Conservation (phyloP, 345 rosid genomes). For the Aethionema arabicum region DNA sequence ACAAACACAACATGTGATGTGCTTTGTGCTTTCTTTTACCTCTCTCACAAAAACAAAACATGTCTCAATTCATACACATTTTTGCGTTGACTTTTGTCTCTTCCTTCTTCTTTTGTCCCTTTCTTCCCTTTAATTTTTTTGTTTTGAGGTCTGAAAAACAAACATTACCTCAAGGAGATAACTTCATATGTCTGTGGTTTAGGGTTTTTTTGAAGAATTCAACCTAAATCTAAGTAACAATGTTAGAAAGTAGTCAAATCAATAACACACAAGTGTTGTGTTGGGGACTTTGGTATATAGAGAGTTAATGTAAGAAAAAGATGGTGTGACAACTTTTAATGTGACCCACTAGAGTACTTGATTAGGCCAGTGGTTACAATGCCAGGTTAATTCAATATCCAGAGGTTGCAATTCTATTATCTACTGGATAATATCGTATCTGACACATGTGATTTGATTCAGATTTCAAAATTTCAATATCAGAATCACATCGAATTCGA, state of each 20-base stretch:
- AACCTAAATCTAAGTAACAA: slow-evolving; percentile 25
- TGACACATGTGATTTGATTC: slow-evolving; percentile 28
- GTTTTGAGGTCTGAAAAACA: slow-evolving; percentile 26
- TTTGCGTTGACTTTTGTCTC: slow-evolving; percentile 37
- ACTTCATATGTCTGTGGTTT: slow-evolving; percentile 35
- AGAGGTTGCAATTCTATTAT: neutral
- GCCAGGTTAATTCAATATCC: neutral
- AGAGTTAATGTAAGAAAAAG: too few species aligned
- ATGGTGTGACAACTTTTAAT: slow-evolving; percentile 31
- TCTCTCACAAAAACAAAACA: slow-evolving; percentile 25
- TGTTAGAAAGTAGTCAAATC: slow-evolving; percentile 7
- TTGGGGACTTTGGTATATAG: slow-evolving; percentile 9
- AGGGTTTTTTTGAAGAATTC: slow-evolving; percentile 20
- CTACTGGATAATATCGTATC: slow-evolving; percentile 1
- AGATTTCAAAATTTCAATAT: neutral
- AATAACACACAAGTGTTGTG: slow-evolving; percentile 19
- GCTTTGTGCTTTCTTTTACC: slow-evolving; percentile 26
- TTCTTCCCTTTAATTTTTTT: slow-evolving; percentile 2
- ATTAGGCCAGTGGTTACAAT: slow-evolving; percentile 30
- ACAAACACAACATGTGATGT: slow-evolving; percentile 38
- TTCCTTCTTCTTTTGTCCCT: slow-evolving; percentile 17
- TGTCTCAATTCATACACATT: slow-evolving; percentile 24
- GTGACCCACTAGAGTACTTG: slow-evolving; percentile 31
- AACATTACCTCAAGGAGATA: slow-evolving; percentile 26
- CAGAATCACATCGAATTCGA: slow-evolving; percentile 19